Percentiles rank a stretch among this genome's conserved stretches.
phyloP scores from a whole-genome alignment of 345 rosid species.

The Capsella bursapastoris region DNA sequence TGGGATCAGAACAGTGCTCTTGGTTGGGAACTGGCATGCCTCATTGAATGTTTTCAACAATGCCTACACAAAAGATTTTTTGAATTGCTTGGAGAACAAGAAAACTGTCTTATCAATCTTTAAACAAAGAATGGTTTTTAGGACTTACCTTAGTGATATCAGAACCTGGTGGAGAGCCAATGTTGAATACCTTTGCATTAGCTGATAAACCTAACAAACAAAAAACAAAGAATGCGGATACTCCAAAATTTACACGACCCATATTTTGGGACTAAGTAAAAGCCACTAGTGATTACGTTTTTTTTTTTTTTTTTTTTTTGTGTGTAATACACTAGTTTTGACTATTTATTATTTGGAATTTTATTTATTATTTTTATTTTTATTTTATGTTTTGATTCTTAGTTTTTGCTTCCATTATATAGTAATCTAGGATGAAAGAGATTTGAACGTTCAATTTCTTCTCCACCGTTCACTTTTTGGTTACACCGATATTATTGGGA shows the following conservation, averaged over 20 bases:
- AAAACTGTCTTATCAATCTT: background rate
- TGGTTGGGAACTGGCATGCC: constrained; percentile 38
- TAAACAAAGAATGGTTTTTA: background rate
- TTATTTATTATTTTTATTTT: background rate
- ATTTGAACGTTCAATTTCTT: constrained; percentile 3
- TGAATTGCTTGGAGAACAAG: constrained; percentile 10
- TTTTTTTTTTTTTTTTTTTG: background rate
- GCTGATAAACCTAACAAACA: constrained; percentile 38
- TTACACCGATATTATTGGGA: background rate
- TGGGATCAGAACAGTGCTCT: constrained; percentile 32
- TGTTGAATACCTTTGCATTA: constrained; percentile 37
- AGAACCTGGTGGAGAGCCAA: constrained; percentile 31
- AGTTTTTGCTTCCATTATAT: constrained; percentile 25
- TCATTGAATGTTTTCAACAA: constrained; percentile 36
- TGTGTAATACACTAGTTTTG: constrained; percentile 23
- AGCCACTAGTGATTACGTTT: constrained; percentile 26
- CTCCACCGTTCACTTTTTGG: constrained; percentile 13
- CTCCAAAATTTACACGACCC: constrained; percentile 28
- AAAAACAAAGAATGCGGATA: constrained; percentile 18
- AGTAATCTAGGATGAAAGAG: constrained; percentile 15
- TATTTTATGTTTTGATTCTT: constrained; percentile 21
- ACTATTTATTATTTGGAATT: background rate
- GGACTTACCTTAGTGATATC: constrained; percentile 36
- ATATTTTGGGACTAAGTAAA: constrained; percentile 8
- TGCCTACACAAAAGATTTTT: constrained; percentile 16